A percentile compares a stretch with the other conserved stretches of the same genome.
phyloP scores from a whole-genome alignment of 2,329 filamentous ascomycete genomes.

The Niveomyces coronatus region DNA sequence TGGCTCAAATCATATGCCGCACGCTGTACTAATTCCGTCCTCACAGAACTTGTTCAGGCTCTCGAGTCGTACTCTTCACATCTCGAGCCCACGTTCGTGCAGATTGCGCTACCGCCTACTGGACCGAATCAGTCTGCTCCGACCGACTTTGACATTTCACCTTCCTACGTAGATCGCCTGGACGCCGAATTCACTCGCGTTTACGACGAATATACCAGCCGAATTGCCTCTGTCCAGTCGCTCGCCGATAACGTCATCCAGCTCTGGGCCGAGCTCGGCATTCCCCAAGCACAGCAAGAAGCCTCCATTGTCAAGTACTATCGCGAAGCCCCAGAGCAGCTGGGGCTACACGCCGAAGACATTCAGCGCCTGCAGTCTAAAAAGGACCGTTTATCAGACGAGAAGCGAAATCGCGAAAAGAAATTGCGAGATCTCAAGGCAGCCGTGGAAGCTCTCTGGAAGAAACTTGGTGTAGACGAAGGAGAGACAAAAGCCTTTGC shows the following conservation, averaged over 20 bases:
- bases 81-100: constrained; percentile 80
- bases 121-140: constrained; percentile 65
- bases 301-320: constrained; percentile 78
- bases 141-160: constrained; percentile 84
- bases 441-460: constrained; percentile 81
- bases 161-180: constrained; percentile 73
- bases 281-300: constrained; percentile 87
- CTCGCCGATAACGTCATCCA: constrained; percentile 80
- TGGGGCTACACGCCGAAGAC: constrained; percentile 85
- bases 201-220: constrained; percentile 90
- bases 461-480: constrained; percentile 75
- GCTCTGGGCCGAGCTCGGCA: constrained; percentile 91
- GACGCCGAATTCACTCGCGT: constrained; percentile 89
- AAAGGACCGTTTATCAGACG: constrained; percentile 74
- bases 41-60: constrained; percentile 76
- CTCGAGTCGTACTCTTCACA: constrained; percentile 95
- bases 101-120: constrained; percentile 75
- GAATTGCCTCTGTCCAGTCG: constrained; percentile 64
- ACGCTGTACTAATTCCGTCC: constrained; percentile 7
- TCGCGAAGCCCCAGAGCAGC: constrained; percentile 82
- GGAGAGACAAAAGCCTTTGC: constrained; percentile 76
- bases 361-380: constrained; percentile 59
- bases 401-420: constrained; percentile 79
- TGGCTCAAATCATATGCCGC: neutral
- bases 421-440: constrained; percentile 62